phyloP scores from a whole-genome alignment of 176 grass and related monocot species.

The Elymus sibiricus region DNA sequence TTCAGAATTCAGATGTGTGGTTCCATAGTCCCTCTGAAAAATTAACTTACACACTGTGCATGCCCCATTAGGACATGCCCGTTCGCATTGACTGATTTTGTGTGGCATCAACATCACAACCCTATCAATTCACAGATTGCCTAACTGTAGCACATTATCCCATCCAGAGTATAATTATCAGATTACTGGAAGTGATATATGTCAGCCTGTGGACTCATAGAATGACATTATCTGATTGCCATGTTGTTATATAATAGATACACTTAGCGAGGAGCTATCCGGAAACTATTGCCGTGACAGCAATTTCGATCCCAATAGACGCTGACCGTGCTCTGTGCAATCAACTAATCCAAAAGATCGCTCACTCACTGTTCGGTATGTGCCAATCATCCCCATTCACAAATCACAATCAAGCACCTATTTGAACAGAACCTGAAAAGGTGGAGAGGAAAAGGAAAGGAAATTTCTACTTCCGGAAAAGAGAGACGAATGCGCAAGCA shows the following conservation, averaged over 20 bases:
- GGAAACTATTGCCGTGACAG: slow-evolving; percentile 4
- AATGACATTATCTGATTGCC: not conserved
- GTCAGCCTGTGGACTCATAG: not conserved
- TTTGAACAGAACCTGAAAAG: not conserved
- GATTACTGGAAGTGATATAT: not conserved
- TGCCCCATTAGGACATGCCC: not conserved
- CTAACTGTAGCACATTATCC: not conserved
- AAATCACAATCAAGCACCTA: not conserved
- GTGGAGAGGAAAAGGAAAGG: slow-evolving; percentile 3
- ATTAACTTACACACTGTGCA: not conserved
- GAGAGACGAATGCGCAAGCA: not conserved
- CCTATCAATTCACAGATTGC: not conserved
- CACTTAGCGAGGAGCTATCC: not conserved
- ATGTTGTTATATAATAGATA: not conserved
- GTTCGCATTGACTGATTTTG: not conserved
- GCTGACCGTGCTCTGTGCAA: not conserved
- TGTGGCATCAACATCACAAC: not conserved
- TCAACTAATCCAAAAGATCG: not conserved
- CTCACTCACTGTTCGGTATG: not conserved
- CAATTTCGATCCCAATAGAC: not conserved
- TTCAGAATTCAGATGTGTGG: slow-evolving; percentile 15
- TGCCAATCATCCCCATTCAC: not conserved
- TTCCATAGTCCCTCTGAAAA: not conserved
- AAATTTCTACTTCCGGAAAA: slow-evolving; percentile 7
- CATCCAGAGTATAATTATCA: not conserved